Conservation (phyloP, 768 basidiomycete species). For the Kwoniella bestiolae region DNA sequence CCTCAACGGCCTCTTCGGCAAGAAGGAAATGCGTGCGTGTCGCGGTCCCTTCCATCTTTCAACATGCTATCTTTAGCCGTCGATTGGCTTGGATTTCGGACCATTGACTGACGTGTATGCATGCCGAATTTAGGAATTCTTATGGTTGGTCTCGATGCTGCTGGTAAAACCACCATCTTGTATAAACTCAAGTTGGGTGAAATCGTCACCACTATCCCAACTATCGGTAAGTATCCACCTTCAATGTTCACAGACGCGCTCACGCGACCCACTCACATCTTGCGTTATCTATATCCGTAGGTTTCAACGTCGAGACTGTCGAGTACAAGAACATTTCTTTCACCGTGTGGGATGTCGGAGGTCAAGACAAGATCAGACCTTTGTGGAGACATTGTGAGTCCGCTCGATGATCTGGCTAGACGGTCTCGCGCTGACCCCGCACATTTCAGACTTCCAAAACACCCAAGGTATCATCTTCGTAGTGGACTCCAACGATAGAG, state of each 20-base stretch:
- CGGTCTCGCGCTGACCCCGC: neutral
- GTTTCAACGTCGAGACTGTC: conserved; percentile 99
- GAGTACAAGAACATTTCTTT: conserved; percentile 99
- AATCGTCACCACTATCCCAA: conserved; percentile 99
- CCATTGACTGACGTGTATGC: no score
- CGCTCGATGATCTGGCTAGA: neutral
- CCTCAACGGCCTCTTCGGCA: conserved; percentile 86
- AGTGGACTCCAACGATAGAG: conserved; percentile 98
- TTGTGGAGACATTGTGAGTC: conserved; percentile 99
- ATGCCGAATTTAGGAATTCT: conserved; percentile 98
- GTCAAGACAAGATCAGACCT: conserved; percentile 99
- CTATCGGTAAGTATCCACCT: conserved; percentile 75
- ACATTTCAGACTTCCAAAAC: conserved; percentile 92
- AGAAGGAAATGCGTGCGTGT: conserved; percentile 98
- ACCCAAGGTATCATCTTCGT: conserved; percentile 99
- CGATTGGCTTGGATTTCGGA: neutral
- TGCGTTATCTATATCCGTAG: conserved; percentile 59
- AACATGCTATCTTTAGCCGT: conserved; percentile 24
- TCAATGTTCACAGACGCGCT: neutral
- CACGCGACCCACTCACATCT: conserved; percentile 24
- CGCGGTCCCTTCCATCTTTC: conserved; percentile 42
- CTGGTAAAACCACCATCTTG: conserved; percentile 92
- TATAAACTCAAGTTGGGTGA: conserved; percentile 99
- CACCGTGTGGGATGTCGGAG: conserved; percentile 99
- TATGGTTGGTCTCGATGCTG: conserved; percentile 99